These are phyloP conservation scores for Hordeum marinum DNA, from an alignment of 176 grass and related monocot genomes.

Conservation along the genomic window DNA sequence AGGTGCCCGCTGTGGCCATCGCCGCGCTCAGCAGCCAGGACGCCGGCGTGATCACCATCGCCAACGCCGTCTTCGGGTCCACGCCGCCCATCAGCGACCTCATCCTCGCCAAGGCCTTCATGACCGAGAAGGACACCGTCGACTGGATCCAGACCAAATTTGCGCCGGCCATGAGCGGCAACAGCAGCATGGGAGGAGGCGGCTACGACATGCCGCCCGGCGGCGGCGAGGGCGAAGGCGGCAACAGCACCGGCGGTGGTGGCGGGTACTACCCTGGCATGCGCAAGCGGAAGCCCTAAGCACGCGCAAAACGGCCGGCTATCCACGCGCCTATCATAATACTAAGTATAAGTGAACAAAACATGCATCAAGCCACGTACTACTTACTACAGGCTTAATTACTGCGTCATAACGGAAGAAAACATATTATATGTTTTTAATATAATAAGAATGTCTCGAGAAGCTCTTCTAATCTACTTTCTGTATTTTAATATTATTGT, in stretches of 20 bases:
- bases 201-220: not conserved
- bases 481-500: no score
- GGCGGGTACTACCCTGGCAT: slow-evolving; percentile 8
- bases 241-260: not conserved
- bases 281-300: slow-evolving; percentile 15
- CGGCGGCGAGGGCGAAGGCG: not conserved
- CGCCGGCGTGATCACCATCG: slow-evolving; percentile 63
- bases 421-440: no score
- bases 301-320: not conserved
- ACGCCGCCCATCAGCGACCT: slow-evolving; percentile 50
- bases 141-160: slow-evolving; percentile 64
- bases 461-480: no score
- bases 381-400: no score
- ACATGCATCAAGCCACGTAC: not conserved
- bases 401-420: no score
- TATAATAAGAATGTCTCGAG: no score
- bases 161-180: not conserved
- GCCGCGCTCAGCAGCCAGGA: slow-evolving; percentile 67
- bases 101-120: slow-evolving; percentile 67
- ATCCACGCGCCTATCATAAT: not conserved
- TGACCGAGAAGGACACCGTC: slow-evolving; percentile 53
- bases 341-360: not conserved
- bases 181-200: not conserved
- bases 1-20: slow-evolving; percentile 35
- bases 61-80: slow-evolving; percentile 51